Base-by-base conservation (phyloP, 2,329 filamentous ascomycete species). In the Ceratocystis alfenasii region DNA sequence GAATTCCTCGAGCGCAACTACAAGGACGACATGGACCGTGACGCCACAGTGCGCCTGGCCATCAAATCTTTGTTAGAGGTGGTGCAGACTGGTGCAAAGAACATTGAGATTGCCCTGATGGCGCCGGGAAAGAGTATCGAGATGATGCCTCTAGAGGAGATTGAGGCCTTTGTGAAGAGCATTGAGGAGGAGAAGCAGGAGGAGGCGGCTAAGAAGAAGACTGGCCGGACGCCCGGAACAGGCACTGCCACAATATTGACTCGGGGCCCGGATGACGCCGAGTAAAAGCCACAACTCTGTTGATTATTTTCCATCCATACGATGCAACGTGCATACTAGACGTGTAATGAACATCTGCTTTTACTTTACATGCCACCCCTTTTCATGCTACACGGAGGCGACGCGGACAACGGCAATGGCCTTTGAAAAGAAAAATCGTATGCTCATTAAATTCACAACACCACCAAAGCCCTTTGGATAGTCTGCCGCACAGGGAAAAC, bases 101-200 rank as follows among this genome's bases (percentile, higher is more conserved):
- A 99, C 78, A 99, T 99, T 73, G 94, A 99, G 80, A 97, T 99
- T 73, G 94, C 95, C 67, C 87, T 99, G 74, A 96, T 97, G 91
- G 89, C 90, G 6, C 92, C 94, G 5, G 92, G 90, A 64, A 91
- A 96, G 81, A 77, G 83, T 17, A 85, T 99, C 69, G 92, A 97
- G 81, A 92, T 96, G 86, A 83, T 99, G 71, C 90, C 91, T 1
- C 88, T 93, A 41, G 93, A 97, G 76, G 90, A 96, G 73, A 99
- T 99, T 73, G 94, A 99, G 81, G 84, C 85, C 71, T 96, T 95
- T 74, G 95, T 99, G 74, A 97, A 97, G 86, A 94, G 86, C 77
- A 99, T 99, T 76, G 95, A 99, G 81, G 89, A 92, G 73, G 95
- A 99, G 83, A 99, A 99, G 84, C 92, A 96, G 75, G 94, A 97